These are phyloP conservation scores for Lactarius psammicola DNA, from an alignment of 768 basidiomycete species.

Conservation along the genomic window DNA sequence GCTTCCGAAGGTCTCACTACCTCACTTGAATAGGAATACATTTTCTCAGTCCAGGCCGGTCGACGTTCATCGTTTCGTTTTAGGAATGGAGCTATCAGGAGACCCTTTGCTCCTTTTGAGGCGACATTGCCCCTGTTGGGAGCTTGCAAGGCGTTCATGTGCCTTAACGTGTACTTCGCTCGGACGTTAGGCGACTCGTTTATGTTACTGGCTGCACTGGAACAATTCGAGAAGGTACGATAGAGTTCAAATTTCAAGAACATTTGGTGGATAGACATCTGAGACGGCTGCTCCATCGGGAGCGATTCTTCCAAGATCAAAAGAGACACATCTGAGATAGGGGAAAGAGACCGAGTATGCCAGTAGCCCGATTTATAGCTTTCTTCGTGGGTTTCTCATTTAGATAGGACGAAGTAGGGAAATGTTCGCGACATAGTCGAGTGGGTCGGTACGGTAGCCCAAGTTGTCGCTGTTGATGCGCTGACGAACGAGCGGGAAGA, in stretches of 20 bases:
- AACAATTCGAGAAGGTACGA: not conserved
- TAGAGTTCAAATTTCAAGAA: not conserved
- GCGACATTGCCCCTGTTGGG: no score
- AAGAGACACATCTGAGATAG: not conserved
- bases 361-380: not conserved
- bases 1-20: no score
- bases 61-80: no score
- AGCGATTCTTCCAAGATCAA: not conserved
- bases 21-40: no score
- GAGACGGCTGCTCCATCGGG: no score
- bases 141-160: no score
- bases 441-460: slow-evolving; percentile 9
- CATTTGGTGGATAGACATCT: no score
- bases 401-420: slow-evolving; percentile 21
- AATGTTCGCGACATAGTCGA: slow-evolving; percentile 20
- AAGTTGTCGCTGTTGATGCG: slow-evolving; percentile 12
- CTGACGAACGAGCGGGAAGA: slow-evolving; percentile 21
- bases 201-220: no score
- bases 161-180: no score
- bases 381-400: not conserved
- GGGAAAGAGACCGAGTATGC: not conserved
- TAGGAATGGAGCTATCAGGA: no score
- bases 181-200: no score
- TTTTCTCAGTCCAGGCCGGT: no score
- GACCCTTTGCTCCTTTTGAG: not conserved